Conservation (phyloP, 495 filamentous ascomycete genomes). For the Ascobolus immersus region DNA sequence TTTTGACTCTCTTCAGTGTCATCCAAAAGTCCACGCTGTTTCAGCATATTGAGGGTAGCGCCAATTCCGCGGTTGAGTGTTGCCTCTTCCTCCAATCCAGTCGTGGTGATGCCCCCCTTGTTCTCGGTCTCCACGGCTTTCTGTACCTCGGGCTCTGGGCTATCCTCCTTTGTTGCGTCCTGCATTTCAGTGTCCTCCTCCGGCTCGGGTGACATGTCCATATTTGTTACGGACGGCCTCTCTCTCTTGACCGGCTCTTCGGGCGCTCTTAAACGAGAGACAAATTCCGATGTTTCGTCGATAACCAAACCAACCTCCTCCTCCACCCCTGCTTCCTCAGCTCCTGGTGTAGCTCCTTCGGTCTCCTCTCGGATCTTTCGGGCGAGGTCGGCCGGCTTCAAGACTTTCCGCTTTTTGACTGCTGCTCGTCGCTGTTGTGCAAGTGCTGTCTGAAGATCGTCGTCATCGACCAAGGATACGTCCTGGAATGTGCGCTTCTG, state of each 20-base stretch:
- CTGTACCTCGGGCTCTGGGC: conserved; percentile 3
- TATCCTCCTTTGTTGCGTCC: conserved; percentile 8
- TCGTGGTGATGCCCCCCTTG: conserved; percentile 30
- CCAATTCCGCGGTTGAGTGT: conserved; percentile 54
- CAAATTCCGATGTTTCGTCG: conserved; percentile 86
- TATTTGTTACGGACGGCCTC: conserved; percentile 21
- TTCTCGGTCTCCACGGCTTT: conserved; percentile 27
- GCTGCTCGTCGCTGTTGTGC: conserved; percentile 55
- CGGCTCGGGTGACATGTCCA: conserved; percentile 12
- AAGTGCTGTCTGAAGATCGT: conserved; percentile 68
- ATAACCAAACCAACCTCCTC: conserved; percentile 58
- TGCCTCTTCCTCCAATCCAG: conserved; percentile 64
- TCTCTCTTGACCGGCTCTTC: conserved; percentile 31
- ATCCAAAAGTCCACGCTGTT: conserved; percentile 56
- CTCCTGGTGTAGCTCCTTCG: conserved; percentile 25
- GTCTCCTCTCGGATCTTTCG: conserved; percentile 55
- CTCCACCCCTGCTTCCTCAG: conserved; percentile 22
- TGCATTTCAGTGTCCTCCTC: conserved; percentile 10
- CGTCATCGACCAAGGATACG: conserved; percentile 61
- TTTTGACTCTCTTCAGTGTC: conserved; percentile 30
- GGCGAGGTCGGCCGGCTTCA: conserved; percentile 62
- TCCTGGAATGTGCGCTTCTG: conserved; percentile 42
- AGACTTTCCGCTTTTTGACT: conserved; percentile 71
- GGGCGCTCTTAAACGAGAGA: conserved; percentile 51
- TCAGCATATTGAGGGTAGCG: conserved; percentile 54